A percentile compares a stretch with the other conserved stretches of the same genome.
Conservation (phyloP, 1,284 basidiomycete species). For the Leccinum pachyderme region DNA sequence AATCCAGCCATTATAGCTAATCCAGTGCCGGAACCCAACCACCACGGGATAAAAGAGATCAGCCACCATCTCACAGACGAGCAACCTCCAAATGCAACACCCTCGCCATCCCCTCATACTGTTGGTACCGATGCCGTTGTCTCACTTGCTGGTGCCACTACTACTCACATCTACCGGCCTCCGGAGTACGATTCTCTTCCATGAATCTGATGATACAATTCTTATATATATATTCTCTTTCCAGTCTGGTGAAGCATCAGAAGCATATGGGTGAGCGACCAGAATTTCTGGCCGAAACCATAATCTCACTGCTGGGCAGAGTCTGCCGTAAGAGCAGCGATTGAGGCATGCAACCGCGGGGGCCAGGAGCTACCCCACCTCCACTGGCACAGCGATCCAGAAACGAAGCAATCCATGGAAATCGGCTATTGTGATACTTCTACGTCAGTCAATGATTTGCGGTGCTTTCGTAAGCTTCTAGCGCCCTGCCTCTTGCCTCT, state of each 20-base stretch:
- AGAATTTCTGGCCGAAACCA: neutral
- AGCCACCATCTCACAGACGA: neutral
- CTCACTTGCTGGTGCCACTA: too few relatives aligned
- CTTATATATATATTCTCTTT: neutral
- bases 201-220: neutral
- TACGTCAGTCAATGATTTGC: neutral
- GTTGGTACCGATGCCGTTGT: too few relatives aligned
- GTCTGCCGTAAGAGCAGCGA: neutral
- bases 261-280: slow-evolving; percentile 3
- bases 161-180: neutral
- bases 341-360: neutral
- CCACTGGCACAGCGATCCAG: neutral
- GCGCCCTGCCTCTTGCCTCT: neutral
- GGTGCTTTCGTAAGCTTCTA: neutral
- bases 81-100: neutral
- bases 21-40: too few relatives aligned
- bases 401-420: neutral
- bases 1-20: neutral
- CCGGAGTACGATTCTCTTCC: neutral
- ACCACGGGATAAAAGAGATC: neutral
- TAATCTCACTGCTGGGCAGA: neutral
- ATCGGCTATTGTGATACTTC: slow-evolving; percentile 1
- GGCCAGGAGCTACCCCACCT: too few relatives aligned
- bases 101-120: neutral
- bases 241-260: neutral